These are phyloP conservation scores for Medicago truncatula DNA, from an alignment of 306 rosid genomes.

Conservation along the genomic window MtrunA17r5.0-ANR NC_053043.1:31899501-31900000, in stretches of 20 bases:
- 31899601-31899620: background rate
- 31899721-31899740: background rate
- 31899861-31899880: slow-evolving; percentile 67
- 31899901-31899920: slow-evolving; percentile 76
- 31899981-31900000: slow-evolving; percentile 39
- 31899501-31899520: background rate
- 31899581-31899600: background rate
- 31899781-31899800: background rate
- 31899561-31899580: background rate
- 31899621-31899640: background rate
- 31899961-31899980: slow-evolving; percentile 27
- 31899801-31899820: slow-evolving; percentile 76
- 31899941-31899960: slow-evolving; percentile 10
- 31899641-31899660: background rate
- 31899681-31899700: background rate
- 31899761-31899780: background rate
- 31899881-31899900: slow-evolving; percentile 72
- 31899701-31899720: slow-evolving; percentile 2
- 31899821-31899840: slow-evolving; percentile 69
- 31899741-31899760: background rate
- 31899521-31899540: background rate
- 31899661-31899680: background rate
- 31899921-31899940: slow-evolving; percentile 60
- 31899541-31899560: background rate
- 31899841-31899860: slow-evolving; percentile 84